Evolutionary conservation across 768 basidiomycete genomes (phyloP), one percentile per base, ranked within the genome.

Genomic region (Boletus sp.): DNA sequence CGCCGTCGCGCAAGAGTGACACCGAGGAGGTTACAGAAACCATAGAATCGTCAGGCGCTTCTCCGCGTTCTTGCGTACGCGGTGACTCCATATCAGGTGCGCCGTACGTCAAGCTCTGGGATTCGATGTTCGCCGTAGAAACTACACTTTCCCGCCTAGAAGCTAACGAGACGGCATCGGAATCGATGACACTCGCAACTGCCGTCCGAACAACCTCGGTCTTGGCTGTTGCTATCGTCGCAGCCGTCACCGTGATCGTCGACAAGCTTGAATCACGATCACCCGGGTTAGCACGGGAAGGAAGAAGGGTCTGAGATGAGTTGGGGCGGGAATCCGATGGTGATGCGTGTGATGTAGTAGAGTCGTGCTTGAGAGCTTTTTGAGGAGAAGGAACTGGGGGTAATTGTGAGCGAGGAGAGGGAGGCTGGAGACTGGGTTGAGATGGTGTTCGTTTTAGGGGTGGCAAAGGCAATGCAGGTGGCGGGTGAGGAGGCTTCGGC

Each of bases 111-210:
- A 52, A 18, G 14, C 44, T 35, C 33, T 54, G 53, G 1, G 50
- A 35, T 18, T 57, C 57, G 35, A 56, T 12, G 14, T 57, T 55
- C 37, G 54, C 61, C 47, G 64, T 47, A 28, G 58, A 59, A 42
- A 53, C 35, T 12, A 49, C 39, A 18, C 60, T 63, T 51, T 59
- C 67, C 5, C 58, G 57, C 30, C 18, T 51, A 11, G 66, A 59
- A 47, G 52, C 8, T 10, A 62, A 18, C 2, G 70, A 67, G 15
- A 71, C 61, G 6, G 54, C 30, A 44, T 72, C 72, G 28, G 70
- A 60, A 45, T 76, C 73, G 39, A 84, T 67, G 17, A 84, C 76
- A 44, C 79, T 81, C n/a, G 84, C 83, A 10, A 80, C 75, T 12
- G 81, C 77, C 20, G 80, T 73, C 54, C 80, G 73, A 28, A 78